Evolutionary conservation across 306 rosid genomes (phyloP), one percentile per base, ranked within the genome.

Genomic region (Echinosophora koreensis): DNA sequence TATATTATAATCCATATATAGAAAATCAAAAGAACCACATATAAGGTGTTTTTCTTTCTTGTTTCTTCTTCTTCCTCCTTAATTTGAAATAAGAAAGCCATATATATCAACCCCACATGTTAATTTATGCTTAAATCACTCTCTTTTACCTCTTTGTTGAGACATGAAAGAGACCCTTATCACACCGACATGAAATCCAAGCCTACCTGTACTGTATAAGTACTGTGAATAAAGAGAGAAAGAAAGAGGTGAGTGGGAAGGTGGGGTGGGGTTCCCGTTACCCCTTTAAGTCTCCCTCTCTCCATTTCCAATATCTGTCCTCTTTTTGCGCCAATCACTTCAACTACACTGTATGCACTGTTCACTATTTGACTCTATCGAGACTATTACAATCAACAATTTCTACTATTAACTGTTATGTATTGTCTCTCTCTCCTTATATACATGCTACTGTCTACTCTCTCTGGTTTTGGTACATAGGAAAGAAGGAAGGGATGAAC

Each of bases 291-390:
- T 30, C 22, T 44, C 59, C 62, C 50, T 56, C 49, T 50, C 62
- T 22, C 22, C 22, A 22, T 22, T 22, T 22, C 22, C 22, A 22
- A 46, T 46, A 1, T 46, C 4, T 44, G 14, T 50, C 55, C 34
- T 13, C 5, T 9, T 30, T 57, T 30, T 51, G 56, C 14, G 71
- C 16, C 81, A 51, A 64, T 77, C 79, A 71, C 82, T 51, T 50
- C 76, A 75, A 22, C 54, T 69, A 27, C 2, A 75, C 84, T 71
- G 86, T 79, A 42, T 79, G 87, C 91, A 84, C 91, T 60, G 66
- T 37, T 80, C 71, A 79, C 89, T 11, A 69, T 37, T 10, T 6
- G 18, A 66, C 62, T 14, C 13, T 44, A 15, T 37, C 35, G 63
- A 62, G 39, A 59, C 78, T 13, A 4, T 13, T 47, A 47, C 52